Conservation (phyloP, 345 rosid genomes). For the Raphanus raphanistrum region DNA sequence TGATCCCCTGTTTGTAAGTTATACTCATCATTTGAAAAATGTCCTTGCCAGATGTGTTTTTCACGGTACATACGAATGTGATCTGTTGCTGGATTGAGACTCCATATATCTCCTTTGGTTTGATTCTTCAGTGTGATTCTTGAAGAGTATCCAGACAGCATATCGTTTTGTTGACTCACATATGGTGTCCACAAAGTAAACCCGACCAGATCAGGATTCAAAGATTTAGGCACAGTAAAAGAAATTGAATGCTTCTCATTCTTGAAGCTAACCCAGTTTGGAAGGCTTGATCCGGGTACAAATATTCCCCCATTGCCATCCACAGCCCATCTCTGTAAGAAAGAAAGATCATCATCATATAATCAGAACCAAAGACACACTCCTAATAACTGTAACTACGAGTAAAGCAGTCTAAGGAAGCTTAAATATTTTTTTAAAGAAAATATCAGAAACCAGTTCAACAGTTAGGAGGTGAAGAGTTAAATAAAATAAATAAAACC, state of each 20-base stretch:
- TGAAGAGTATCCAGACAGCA: neutral
- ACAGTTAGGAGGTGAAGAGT: no score
- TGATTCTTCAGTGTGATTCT: slow-evolving; percentile 19
- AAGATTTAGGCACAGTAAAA: slow-evolving; percentile 12
- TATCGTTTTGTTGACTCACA: neutral
- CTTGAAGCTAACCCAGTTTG: slow-evolving; percentile 19
- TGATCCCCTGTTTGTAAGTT: slow-evolving; percentile 8
- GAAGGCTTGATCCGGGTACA: slow-evolving; percentile 22
- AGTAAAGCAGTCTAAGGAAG: no score
- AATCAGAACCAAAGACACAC: neutral
- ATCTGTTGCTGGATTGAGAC: slow-evolving; percentile 15
- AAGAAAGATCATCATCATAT: neutral
- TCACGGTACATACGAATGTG: neutral
- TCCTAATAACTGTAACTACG: no score
- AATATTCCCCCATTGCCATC: slow-evolving; percentile 6
- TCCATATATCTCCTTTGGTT: neutral
- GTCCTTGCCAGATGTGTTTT: slow-evolving; percentile 24
- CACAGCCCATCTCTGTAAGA: slow-evolving; percentile 14
- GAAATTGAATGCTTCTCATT: slow-evolving; percentile 2
- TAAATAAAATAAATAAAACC: neutral
- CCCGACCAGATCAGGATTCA: neutral
- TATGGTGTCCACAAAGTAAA: slow-evolving; percentile 10
- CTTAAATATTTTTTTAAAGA: no score
- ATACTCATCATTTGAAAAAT: neutral
- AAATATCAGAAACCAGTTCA: neutral